These are phyloP conservation scores for Canavalia gladiata DNA, from an alignment of 306 rosid genomes.

Conservation along the genomic window DNA sequence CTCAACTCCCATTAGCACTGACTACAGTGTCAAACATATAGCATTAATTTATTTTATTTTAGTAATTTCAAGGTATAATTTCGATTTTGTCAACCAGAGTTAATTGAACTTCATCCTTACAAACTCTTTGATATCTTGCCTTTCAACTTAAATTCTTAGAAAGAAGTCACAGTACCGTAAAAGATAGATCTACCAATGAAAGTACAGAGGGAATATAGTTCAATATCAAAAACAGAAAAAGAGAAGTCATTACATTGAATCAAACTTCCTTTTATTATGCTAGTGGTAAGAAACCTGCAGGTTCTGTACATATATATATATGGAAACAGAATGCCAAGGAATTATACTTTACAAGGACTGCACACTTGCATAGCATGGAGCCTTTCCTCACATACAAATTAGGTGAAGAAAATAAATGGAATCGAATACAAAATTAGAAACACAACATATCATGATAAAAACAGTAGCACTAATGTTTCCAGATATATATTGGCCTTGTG, in stretches of 20 bases:
- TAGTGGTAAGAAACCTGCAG: slow-evolving; percentile 22
- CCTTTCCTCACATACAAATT: slow-evolving; percentile 7
- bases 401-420: slow-evolving; percentile 35
- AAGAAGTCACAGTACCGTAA: neutral
- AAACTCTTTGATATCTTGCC: neutral
- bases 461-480: slow-evolving; percentile 7
- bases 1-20: neutral
- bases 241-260: neutral
- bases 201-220: neutral
- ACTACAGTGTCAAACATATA: neutral
- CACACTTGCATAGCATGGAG: slow-evolving; percentile 25
- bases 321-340: slow-evolving; percentile 39
- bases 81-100: neutral
- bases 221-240: neutral
- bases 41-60: neutral
- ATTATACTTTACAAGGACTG: slow-evolving; percentile 36
- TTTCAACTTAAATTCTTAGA: neutral
- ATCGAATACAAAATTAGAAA: slow-evolving; percentile 8
- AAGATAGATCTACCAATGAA: neutral
- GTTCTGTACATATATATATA: slow-evolving; percentile 38
- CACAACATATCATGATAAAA: slow-evolving; percentile 31
- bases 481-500: slow-evolving; percentile 21
- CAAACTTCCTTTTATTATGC: slow-evolving; percentile 3
- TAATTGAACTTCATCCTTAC: neutral
- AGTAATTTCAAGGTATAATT: neutral